Conservation (phyloP, 306 rosid genomes). For the Oemleria cerasiformis region DNA sequence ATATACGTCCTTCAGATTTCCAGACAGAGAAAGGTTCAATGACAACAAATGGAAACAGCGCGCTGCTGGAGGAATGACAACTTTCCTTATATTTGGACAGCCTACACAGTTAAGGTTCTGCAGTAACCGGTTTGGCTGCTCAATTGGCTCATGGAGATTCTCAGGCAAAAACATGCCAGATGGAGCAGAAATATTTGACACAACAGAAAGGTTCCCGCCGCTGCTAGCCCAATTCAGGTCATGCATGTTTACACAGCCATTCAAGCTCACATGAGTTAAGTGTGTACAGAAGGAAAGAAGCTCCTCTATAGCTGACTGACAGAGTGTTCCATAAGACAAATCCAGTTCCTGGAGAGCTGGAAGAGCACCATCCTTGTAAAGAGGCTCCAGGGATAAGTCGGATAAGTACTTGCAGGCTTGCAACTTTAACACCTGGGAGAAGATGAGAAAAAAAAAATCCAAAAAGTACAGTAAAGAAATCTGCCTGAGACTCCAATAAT, state of each 20-base stretch:
- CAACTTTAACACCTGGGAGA: conserved; percentile 78
- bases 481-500: neutral
- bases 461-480: neutral
- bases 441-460: neutral
- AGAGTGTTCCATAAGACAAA: conserved; percentile 84
- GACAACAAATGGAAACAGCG: conserved; percentile 63
- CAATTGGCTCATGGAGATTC: conserved; percentile 37
- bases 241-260: conserved; percentile 95
- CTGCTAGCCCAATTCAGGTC: conserved; percentile 85
- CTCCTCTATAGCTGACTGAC: conserved; percentile 95
- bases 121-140: conserved; percentile 66
- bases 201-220: conserved; percentile 32
- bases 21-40: conserved; percentile 79
- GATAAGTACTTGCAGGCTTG: conserved; percentile 94
- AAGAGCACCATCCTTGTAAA: conserved; percentile 85
- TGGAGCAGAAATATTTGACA: conserved; percentile 30
- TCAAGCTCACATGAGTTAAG: conserved; percentile 92
- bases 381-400: conserved; percentile 88
- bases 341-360: conserved; percentile 94
- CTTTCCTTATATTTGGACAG: conserved; percentile 85
- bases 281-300: conserved; percentile 90
- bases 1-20: conserved; percentile 84
- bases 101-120: conserved; percentile 93
- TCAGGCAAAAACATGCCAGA: conserved; percentile 38
- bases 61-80: conserved; percentile 78